Conservation (phyloP, 352 stramenopile genomes). For the Globisporangium barbulae region DNA sequence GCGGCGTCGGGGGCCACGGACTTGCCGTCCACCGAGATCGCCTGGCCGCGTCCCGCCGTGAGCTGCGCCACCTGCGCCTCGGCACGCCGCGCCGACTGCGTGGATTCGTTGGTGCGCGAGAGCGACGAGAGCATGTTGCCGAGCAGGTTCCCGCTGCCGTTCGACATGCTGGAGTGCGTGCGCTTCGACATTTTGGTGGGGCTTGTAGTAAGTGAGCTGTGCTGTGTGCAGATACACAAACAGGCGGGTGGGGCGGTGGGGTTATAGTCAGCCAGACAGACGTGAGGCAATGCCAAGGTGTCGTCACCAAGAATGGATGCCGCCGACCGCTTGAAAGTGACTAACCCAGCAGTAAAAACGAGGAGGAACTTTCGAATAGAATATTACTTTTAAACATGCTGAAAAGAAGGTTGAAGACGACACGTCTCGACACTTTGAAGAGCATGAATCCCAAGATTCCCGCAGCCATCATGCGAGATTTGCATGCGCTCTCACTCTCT, state of each 20-base stretch:
- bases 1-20: constrained; percentile 66
- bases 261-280: background rate
- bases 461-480: no score
- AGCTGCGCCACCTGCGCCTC: constrained; percentile 73
- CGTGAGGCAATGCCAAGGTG: background rate
- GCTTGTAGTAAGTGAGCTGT: background rate
- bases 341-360: background rate
- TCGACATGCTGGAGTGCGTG: constrained; percentile 43
- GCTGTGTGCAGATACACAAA: background rate
- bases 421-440: no score
- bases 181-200: constrained; percentile 58
- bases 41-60: constrained; percentile 64
- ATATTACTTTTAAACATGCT: no score
- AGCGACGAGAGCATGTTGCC: constrained; percentile 73
- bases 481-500: no score
- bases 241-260: background rate
- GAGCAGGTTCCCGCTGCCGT: constrained; percentile 31
- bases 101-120: constrained; percentile 72
- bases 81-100: constrained; percentile 67
- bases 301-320: background rate
- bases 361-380: background rate
- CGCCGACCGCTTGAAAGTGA: no score
- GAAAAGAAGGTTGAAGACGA: no score
- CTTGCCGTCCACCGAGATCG: constrained; percentile 66
- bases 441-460: no score